Evolutionary conservation across 2,329 filamentous ascomycete genomes (phyloP).

Genomic region (Allantophomopsis lycopodina): DNA sequence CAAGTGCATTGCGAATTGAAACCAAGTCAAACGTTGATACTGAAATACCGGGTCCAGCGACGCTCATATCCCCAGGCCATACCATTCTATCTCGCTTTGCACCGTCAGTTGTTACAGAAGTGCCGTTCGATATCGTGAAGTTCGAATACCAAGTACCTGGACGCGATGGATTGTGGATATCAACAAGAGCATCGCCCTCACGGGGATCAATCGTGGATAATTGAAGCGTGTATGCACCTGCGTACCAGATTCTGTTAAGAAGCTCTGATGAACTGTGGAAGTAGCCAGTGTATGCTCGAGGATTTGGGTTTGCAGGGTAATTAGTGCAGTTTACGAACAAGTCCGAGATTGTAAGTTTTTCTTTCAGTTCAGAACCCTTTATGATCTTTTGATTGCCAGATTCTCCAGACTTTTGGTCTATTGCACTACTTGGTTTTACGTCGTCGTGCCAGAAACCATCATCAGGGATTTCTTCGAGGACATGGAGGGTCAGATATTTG

Average conservation of each 20-base stretch:
- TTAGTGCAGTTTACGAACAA: constrained; percentile 26
- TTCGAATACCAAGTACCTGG: constrained; percentile 18
- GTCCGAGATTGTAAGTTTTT: constrained; percentile 17
- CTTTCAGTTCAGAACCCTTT: constrained; percentile 3
- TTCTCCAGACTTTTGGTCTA: constrained; percentile 5
- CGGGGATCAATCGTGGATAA: constrained; percentile 21
- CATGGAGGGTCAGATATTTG: constrained; percentile 24
- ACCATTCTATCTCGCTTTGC: constrained; percentile 44
- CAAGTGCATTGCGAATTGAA: constrained; percentile 32
- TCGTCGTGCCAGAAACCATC: constrained; percentile 11
- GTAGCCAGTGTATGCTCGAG: constrained; percentile 36
- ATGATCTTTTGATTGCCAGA: constrained; percentile 5
- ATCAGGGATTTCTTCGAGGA: constrained; percentile 11
- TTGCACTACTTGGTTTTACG: neutral
- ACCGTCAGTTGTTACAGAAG: constrained; percentile 28
- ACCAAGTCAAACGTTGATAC: constrained; percentile 39
- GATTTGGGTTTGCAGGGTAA: constrained; percentile 29
- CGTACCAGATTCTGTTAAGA: constrained; percentile 42
- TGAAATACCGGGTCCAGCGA: constrained; percentile 37
- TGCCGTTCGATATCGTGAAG: constrained; percentile 17
- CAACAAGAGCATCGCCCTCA: constrained; percentile 20
- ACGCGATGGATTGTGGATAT: constrained; percentile 16
- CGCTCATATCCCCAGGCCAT: constrained; percentile 48
- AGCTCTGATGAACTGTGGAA: constrained; percentile 34
- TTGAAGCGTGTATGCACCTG: constrained; percentile 37